A percentile compares a stretch with the other conserved stretches of the same genome.
phyloP scores from a whole-genome alignment of 306 rosid genomes.

The Astragalus glycyphyllos region DNA sequence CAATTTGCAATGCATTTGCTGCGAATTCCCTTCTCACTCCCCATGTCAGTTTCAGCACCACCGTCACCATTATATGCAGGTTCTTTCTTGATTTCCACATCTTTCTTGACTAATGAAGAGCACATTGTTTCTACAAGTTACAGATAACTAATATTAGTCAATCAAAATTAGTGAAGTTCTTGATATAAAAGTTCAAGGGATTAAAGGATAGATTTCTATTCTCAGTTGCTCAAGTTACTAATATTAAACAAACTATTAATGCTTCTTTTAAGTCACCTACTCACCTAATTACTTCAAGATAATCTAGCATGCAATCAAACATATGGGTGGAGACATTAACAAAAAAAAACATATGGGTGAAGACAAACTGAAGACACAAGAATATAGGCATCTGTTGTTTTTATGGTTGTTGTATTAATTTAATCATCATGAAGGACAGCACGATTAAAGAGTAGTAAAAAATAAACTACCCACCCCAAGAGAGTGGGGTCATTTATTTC shows the following conservation, averaged over 20 bases:
- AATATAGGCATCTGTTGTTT: not conserved
- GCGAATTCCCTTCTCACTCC: slow-evolving; percentile 41
- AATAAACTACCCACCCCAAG: too few species aligned
- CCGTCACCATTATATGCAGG: slow-evolving; percentile 37
- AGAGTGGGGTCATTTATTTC: too few species aligned
- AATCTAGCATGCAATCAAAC: slow-evolving; percentile 20
- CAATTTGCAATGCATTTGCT: slow-evolving; percentile 50
- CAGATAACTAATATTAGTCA: slow-evolving; percentile 28
- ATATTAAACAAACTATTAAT: not conserved
- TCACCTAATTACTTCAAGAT: not conserved
- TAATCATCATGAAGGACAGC: not conserved
- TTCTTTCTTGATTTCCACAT: slow-evolving; percentile 39
- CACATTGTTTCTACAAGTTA: slow-evolving; percentile 56
- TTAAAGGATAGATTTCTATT: slow-evolving; percentile 14
- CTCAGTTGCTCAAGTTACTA: slow-evolving; percentile 1
- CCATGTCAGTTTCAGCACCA: slow-evolving; percentile 41
- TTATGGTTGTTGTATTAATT: not conserved
- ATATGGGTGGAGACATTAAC: too few species aligned
- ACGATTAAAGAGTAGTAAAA: too few species aligned
- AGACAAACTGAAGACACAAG: too few species aligned
- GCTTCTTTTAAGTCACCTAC: not conserved
- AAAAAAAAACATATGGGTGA: too few species aligned
- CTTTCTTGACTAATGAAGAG: slow-evolving; percentile 49
- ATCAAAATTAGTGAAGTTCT: slow-evolving; percentile 19
- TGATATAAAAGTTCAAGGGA: slow-evolving; percentile 38